phyloP scores from a whole-genome alignment of 2,329 filamentous ascomycete genomes.

The Huntiella omanensis region DNA sequence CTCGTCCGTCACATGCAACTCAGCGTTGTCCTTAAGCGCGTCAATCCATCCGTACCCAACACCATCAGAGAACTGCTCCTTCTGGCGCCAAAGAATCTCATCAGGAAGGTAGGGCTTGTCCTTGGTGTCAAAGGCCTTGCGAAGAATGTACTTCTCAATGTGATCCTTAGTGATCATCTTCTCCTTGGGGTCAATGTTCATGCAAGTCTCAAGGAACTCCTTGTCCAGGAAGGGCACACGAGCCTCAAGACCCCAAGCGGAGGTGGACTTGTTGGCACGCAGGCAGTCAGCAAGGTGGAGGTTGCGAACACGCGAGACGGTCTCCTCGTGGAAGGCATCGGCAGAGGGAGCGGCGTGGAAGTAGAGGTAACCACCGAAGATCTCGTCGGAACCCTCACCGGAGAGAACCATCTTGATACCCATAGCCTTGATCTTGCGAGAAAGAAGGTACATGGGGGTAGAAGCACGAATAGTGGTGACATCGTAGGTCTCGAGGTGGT shows the following conservation, averaged over 20 bases:
- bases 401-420: conserved; percentile 98
- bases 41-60: conserved; percentile 99
- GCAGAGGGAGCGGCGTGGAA: conserved; percentile 89
- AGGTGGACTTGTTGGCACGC: conserved; percentile 96
- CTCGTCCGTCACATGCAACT: conserved; percentile 79
- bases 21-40: conserved; percentile 83
- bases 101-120: conserved; percentile 86
- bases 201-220: conserved; percentile 77
- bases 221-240: conserved; percentile 97
- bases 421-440: conserved; percentile 98
- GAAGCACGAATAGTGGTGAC: conserved; percentile 97
- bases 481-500: conserved; percentile 93
- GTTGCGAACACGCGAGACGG: conserved; percentile 86
- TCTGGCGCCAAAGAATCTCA: conserved; percentile 92
- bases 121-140: conserved; percentile 89
- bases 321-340: conserved; percentile 89
- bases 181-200: conserved; percentile 85
- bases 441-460: conserved; percentile 95
- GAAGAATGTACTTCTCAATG: conserved; percentile 95
- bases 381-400: conserved; percentile 93
- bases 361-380: conserved; percentile 96
- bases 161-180: conserved; percentile 86
- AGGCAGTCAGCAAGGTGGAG: conserved; percentile 91
- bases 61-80: conserved; percentile 98
- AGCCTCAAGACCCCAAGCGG: conserved; percentile 93